Evolutionary conservation across 2,329 filamentous ascomycete species (phyloP).

Genomic region (Helotiales sp.): DNA sequence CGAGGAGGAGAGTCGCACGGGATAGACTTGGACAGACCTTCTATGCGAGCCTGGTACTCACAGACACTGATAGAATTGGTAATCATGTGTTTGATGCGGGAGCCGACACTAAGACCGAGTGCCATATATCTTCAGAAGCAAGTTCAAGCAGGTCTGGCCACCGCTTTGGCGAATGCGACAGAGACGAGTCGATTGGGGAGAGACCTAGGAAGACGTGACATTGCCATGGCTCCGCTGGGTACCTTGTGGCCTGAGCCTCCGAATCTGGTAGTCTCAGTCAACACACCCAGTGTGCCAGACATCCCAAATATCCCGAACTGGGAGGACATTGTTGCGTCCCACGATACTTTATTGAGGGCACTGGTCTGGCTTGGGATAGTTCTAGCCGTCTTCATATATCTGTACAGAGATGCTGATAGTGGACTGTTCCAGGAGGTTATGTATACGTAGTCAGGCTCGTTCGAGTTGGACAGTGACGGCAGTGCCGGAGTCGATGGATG

Average conservation of each 20-base stretch:
- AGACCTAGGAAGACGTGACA: neutral
- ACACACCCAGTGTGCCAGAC: slow-evolving; percentile 4
- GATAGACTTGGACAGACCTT: neutral
- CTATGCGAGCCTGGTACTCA: neutral
- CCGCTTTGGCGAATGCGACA: neutral
- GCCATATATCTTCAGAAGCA: neutral
- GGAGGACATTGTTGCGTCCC: too few relatives aligned
- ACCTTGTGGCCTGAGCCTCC: neutral
- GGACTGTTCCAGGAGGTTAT: too few relatives aligned
- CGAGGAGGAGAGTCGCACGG: neutral
- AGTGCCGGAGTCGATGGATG: too few relatives aligned
- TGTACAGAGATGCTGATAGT: too few relatives aligned
- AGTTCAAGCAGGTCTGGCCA: neutral
- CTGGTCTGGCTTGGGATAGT: too few relatives aligned
- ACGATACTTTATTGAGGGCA: too few relatives aligned
- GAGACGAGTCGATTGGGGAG: neutral
- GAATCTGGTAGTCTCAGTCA: slow-evolving; percentile 9
- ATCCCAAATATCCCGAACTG: slow-evolving; percentile 1
- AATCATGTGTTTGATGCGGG: slow-evolving; percentile 1
- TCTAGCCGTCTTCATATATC: too few relatives aligned
- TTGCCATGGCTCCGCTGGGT: neutral
- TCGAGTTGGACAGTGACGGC: too few relatives aligned
- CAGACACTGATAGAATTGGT: neutral
- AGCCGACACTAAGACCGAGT: neutral
- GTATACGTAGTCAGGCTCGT: too few relatives aligned